Base-by-base conservation (phyloP, 495 filamentous ascomycete genomes). In the Durotheca rogersii region DNA sequence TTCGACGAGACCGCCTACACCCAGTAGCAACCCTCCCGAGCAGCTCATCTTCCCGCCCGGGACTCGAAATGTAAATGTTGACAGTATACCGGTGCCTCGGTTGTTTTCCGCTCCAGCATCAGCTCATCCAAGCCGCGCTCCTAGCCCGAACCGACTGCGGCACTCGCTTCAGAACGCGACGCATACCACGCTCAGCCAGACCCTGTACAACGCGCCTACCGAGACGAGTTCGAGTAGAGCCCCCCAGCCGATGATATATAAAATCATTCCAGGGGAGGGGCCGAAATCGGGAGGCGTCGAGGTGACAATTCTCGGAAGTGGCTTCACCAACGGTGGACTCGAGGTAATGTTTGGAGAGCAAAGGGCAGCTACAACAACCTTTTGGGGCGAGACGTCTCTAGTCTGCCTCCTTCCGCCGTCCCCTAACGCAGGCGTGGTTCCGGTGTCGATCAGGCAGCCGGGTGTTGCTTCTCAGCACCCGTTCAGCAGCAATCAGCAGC, bases 291-390 rank as follows among this genome's bases (percentile, higher is more conserved):
- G 92, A 47, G 89, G 90, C 9, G 86, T 87, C 23, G 90, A 96
- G 58, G 88, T 96, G 9, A 89, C 87, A 0, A 76, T 91, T 43
- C 71, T 92, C 18, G 91, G 92, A 4, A 85, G 80, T 56, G 82
- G 83, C 15, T 96, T 96, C 57, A 81, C 79, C 27, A 80, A 84
- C 35, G 60, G 49, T 41, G 88, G 88, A 4, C 79, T 92, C 61
- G 86, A 89, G 44, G 89, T 95, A 47, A 84, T 90, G 58, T 96
- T 96, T 67, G 91, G 90, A 12, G 83, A 89, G 34, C 77, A 75
- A 3, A 73, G 81, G 25, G 91, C 92, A 7, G 85, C 82, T 1
- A 87, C 85, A 7, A 92, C 88, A 7, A 88, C 86, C 1, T 94
- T 77, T 58, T 95, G 89, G 84, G 87, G 88, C 16, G 81, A 86